Conservation (phyloP, 805 yeast species). For the Monosporozyma siamensis region DNA sequence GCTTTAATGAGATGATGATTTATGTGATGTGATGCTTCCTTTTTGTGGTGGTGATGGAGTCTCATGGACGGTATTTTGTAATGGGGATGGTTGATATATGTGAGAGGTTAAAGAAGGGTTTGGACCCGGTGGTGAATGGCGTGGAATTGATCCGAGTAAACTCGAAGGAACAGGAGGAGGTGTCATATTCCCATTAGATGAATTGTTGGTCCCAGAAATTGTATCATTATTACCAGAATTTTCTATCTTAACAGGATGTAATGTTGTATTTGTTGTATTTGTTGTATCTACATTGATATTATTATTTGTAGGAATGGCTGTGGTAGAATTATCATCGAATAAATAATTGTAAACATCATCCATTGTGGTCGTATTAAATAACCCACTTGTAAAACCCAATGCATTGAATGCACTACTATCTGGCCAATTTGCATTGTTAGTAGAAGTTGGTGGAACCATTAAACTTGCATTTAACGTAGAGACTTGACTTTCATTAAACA, state of each 20-base stretch:
- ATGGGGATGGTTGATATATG: conserved; percentile 2
- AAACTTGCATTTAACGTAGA: neutral
- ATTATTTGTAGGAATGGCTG: neutral
- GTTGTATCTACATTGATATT: neutral
- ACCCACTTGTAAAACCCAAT: conserved; percentile 13
- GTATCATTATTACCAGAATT: neutral
- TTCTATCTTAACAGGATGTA: neutral
- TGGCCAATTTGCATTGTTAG: conserved; percentile 6
- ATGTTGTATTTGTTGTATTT: no score
- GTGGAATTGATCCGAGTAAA: neutral
- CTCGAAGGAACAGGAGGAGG: neutral
- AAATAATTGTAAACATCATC: conserved; percentile 26
- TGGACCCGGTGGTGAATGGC: neutral
- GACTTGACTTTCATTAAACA: conserved; percentile 1
- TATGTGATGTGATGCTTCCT: neutral
- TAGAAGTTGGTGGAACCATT: neutral
- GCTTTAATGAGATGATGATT: no score
- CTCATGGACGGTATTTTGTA: conserved; percentile 4
- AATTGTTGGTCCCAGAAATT: neutral
- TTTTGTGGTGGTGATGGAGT: conserved; percentile 2
- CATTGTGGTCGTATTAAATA: conserved; percentile 27
- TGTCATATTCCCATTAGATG: neutral
- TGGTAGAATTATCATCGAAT: conserved; percentile 15
- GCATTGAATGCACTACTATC: conserved; percentile 16
- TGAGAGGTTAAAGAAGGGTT: neutral